Percentiles rank a stretch among this genome's conserved stretches.
phyloP scores from a whole-genome alignment of 106 monocot genomes.

The Apostasia shenzhenica region DNA sequence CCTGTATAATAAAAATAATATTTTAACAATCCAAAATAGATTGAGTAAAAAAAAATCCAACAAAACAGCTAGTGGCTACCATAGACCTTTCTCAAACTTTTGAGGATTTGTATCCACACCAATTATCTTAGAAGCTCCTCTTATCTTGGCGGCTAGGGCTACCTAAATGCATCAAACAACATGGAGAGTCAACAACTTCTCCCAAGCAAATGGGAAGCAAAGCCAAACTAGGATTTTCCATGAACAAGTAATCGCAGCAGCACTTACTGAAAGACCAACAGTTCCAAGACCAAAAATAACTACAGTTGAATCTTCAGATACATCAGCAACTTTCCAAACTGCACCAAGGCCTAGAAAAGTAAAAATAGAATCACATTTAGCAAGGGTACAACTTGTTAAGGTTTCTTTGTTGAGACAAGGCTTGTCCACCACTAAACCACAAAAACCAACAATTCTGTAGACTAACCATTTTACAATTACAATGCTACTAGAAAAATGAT shows the following conservation, averaged over 20 bases:
- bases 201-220: neutral
- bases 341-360: constrained; percentile 63
- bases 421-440: too few species aligned
- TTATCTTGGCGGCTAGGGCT: constrained; percentile 79
- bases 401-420: too few species aligned
- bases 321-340: constrained; percentile 85
- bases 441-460: too few species aligned
- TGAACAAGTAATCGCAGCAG: too few species aligned
- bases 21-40: neutral
- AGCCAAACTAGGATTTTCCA: too few species aligned
- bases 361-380: neutral
- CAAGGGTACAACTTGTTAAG: neutral
- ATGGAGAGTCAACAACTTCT: neutral
- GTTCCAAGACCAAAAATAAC: constrained; percentile 96
- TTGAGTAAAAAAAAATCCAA: neutral
- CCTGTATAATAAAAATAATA: constrained; percentile 30
- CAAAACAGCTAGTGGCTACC: neutral
- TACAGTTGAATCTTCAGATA: constrained; percentile 73
- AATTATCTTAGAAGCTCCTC: constrained; percentile 75
- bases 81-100: constrained; percentile 71
- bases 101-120: constrained; percentile 80
- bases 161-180: constrained; percentile 33
- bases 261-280: constrained; percentile 87
- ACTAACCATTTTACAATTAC: too few species aligned
- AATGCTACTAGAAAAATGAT: too few species aligned